Conservation (phyloP, 352 stramenopile genomes). For the Thraustotheca clavata region DNA sequence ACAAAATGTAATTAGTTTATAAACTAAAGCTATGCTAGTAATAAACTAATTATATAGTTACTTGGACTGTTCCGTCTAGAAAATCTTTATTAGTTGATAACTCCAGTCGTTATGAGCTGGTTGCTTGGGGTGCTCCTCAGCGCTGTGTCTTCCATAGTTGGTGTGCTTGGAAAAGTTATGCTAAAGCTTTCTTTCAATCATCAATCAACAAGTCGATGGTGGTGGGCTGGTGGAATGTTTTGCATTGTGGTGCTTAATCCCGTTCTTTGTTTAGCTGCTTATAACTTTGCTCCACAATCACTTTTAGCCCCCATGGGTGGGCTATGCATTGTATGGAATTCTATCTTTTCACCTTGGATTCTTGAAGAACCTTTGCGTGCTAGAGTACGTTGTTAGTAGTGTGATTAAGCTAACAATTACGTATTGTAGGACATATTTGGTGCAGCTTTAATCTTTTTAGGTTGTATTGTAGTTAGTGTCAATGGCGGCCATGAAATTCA, state of each 20-base stretch:
- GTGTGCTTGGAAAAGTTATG: constrained; percentile 70
- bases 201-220: neutral
- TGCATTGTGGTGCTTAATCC: constrained; percentile 76
- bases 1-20: too few relatives aligned
- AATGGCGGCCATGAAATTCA: constrained; percentile 58
- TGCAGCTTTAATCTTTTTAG: constrained; percentile 63
- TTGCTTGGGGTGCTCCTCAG: constrained; percentile 65
- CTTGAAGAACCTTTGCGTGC: constrained; percentile 23
- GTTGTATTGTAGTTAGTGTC: constrained; percentile 63
- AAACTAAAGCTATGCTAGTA: too few relatives aligned
- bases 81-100: too few relatives aligned
- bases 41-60: too few relatives aligned
- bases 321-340: constrained; percentile 79
- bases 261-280: constrained; percentile 46
- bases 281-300: constrained; percentile 73
- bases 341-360: constrained; percentile 57
- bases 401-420: constrained; percentile 27
- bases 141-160: constrained; percentile 65
- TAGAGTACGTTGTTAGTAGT: neutral
- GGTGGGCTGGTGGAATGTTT: constrained; percentile 25
- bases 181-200: constrained; percentile 42
- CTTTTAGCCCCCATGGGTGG: constrained; percentile 74
- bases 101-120: too few relatives aligned
- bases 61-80: too few relatives aligned
- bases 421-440: constrained; percentile 68